Conservation (phyloP, 2,329 filamentous ascomycete genomes). For the Talaromyces pinophilus region DNA sequence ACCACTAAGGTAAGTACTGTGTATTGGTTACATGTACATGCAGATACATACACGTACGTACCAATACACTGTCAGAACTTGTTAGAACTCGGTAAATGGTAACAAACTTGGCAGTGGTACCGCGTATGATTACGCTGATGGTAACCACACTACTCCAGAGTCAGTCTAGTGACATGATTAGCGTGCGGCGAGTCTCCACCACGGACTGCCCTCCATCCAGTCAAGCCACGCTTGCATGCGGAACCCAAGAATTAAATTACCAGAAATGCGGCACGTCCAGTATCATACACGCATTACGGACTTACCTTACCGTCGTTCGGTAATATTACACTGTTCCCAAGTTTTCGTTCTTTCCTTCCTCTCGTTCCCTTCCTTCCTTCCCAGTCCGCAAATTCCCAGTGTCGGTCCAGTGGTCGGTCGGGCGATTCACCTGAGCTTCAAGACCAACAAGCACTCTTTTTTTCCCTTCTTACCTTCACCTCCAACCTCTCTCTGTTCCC, state of each 20-base stretch:
- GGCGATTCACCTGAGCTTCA: not conserved
- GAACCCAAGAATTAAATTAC: not conserved
- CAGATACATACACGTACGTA: not conserved
- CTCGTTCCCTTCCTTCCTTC: not conserved
- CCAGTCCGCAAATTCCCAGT: constrained; percentile 11
- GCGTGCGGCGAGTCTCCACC: not conserved
- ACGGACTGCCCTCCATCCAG: not conserved
- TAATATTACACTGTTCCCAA: constrained; percentile 11
- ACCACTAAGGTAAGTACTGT: not conserved
- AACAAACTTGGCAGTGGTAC: not conserved
- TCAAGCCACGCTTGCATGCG: not conserved
- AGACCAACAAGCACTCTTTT: not conserved
- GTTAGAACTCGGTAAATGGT: not conserved
- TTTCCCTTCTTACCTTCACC: not conserved
- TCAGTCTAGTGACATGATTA: not conserved
- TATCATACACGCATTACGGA: constrained; percentile 2
- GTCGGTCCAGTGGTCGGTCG: constrained; percentile 4
- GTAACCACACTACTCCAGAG: not conserved
- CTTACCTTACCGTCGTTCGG: constrained; percentile 1
- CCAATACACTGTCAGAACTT: not conserved
- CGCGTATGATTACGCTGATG: not conserved
- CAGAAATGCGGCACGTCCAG: constrained; percentile 14
- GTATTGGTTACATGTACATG: not conserved
- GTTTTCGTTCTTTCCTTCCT: constrained; percentile 7
- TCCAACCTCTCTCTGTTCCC: not conserved